Evolutionary conservation across 441 rosid species (phyloP).

Genomic region (Iberis amara): DNA sequence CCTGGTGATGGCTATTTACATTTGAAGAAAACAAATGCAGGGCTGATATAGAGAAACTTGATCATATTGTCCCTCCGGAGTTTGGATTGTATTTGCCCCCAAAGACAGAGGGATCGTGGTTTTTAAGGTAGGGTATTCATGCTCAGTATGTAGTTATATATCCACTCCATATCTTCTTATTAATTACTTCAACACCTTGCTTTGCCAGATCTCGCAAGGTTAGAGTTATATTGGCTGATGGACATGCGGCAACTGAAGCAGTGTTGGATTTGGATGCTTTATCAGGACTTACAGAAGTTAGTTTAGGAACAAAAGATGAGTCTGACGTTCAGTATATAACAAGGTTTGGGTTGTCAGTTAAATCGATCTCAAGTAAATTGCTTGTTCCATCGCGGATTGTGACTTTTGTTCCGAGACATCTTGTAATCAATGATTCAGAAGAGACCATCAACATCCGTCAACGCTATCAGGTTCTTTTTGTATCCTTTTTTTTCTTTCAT

Average conservation of each 20-base stretch:
- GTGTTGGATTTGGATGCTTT: constrained; percentile 72
- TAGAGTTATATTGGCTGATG: constrained; percentile 49
- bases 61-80: constrained; percentile 54
- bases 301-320: constrained; percentile 56
- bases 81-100: constrained; percentile 65
- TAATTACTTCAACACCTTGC: constrained; percentile 26
- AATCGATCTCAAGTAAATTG: constrained; percentile 47
- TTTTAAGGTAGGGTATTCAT: constrained; percentile 50
- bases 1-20: constrained; percentile 19
- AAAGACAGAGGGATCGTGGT: constrained; percentile 70
- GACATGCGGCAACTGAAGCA: constrained; percentile 48
- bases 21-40: constrained; percentile 39
- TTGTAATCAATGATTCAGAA: constrained; percentile 65
- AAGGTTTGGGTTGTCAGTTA: constrained; percentile 75
- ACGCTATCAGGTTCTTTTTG: constrained; percentile 64
- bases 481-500: constrained; percentile 17
- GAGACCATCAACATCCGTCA: constrained; percentile 69
- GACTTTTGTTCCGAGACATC: constrained; percentile 71
- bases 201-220: constrained; percentile 65
- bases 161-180: constrained; percentile 17
- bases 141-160: constrained; percentile 17
- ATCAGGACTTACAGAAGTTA: constrained; percentile 85
- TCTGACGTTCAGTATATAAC: constrained; percentile 49
- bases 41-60: constrained; percentile 51
- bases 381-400: constrained; percentile 59